Evolutionary conservation across 208 protist species (phyloP).

Genomic region (Trypanosoma congolense): DNA sequence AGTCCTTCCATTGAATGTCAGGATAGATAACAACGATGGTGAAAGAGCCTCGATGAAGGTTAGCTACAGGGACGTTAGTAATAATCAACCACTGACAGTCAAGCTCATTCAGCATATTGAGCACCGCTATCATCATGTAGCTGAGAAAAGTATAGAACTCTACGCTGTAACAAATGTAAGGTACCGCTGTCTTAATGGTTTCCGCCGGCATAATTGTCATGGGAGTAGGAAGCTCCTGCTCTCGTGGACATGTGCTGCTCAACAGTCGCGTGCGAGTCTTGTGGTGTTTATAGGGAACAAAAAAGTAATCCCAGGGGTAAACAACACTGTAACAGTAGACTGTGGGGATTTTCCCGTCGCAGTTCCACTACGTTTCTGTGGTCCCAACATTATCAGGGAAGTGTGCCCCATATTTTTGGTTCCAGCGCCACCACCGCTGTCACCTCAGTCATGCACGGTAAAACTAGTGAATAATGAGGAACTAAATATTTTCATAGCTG

Average conservation of each 20-base stretch:
- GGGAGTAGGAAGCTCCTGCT: neutral
- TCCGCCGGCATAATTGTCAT: neutral
- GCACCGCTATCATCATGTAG: neutral
- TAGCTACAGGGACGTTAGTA: slow-evolving; percentile 12
- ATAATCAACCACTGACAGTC: slow-evolving; percentile 9
- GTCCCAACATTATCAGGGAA: slow-evolving; percentile 20
- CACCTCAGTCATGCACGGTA: neutral
- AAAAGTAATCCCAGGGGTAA: neutral
- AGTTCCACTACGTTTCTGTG: slow-evolving; percentile 11
- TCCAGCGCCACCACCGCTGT: slow-evolving; percentile 11
- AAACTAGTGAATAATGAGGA: neutral
- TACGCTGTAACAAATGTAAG: slow-evolving; percentile 19
- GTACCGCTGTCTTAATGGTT: neutral
- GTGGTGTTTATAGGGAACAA: neutral
- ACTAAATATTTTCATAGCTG: slow-evolving; percentile 3
- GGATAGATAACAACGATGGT: slow-evolving; percentile 4
- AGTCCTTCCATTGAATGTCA: neutral
- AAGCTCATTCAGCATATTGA: slow-evolving; percentile 1
- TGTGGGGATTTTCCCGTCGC: neutral
- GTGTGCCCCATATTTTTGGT: slow-evolving; percentile 18
- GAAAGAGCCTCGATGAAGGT: neutral
- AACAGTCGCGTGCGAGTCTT: neutral
- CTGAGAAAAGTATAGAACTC: slow-evolving; percentile 1
- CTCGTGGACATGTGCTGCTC: slow-evolving; percentile 17
- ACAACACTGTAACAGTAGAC: slow-evolving; percentile 8